Conservation (phyloP, 305 asterid genomes). For the Rubia tinctorum region DNA sequence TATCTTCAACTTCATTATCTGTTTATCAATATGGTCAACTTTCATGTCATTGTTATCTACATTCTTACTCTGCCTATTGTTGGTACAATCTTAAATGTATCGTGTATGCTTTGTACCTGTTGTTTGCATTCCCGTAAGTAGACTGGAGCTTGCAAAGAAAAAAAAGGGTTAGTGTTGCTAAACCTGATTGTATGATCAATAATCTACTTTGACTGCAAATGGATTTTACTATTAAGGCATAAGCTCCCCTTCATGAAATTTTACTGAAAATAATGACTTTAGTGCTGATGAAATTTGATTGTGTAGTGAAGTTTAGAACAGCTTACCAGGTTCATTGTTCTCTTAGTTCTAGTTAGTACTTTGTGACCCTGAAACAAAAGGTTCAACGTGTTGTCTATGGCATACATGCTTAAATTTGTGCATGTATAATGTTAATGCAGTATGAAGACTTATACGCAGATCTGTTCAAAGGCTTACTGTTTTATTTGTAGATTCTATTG, state of each 20-base stretch:
- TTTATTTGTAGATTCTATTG: not conserved
- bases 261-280: not conserved
- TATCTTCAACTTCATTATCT: not conserved
- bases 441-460: not conserved
- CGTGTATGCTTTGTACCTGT: not conserved
- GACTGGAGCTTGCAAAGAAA: not conserved
- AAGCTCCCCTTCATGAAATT: too few species aligned
- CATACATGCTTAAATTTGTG: not conserved
- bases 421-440: not conserved
- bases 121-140: not conserved
- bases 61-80: not conserved
- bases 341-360: not conserved
- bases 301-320: not conserved
- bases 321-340: not conserved
- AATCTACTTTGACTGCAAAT: not conserved
- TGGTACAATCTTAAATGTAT: not conserved
- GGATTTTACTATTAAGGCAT: not conserved
- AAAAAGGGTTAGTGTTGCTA: not conserved
- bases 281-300: not conserved
- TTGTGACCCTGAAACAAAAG: not conserved
- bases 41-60: not conserved
- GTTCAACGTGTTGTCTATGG: not conserved
- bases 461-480: not conserved
- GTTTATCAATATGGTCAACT: not conserved
- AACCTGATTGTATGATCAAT: not conserved